Base-by-base conservation (phyloP, 768 basidiomycete genomes). In the Trametes cubensis region DNA sequence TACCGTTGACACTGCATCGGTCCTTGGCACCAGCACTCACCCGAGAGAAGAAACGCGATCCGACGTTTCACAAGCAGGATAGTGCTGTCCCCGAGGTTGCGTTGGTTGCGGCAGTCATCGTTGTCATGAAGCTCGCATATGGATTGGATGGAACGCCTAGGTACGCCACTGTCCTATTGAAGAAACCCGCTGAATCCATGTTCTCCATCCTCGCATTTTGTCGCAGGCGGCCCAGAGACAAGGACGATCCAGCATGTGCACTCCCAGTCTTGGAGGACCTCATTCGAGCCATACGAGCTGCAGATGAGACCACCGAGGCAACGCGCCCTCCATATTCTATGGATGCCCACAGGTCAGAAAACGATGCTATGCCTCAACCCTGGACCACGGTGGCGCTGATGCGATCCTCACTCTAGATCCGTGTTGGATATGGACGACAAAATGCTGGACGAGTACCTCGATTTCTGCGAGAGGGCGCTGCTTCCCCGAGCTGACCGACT, bases 41-140 rank as follows among this genome's bases (percentile, higher is more conserved):
- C 47, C 73, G 73, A 34, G 55, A 71, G 13, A 78, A 76, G 62
- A 66, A 67, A 23, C 68, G 69, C 15, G 83, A 84, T 65, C 76
- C 77, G 17, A 75, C 74, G 48, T 71, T 75, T 23, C 84, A 86
- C 70, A 80, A 78, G 56, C 78, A 81, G 56, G 90, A 92, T 72
- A 85, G 82, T 65, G 80, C 82, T 28, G 85, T 90, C 6, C 81
- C 87, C 11, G 93, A 95, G 70, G 76, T 88, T 51, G 81, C 82
- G 3, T 75, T 92, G 23, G 71, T 84, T 46, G 85, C 83, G 2
- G 78, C 78, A 15, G 81, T 83, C 50, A 79, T 94, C 14, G 80
- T 93, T 13, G 85, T 87, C 39, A 78, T 95, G 67, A 95, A 95
- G 76, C 80, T 96, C 80, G 82, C 87, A 25, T 95, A 95, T 68